Evolutionary conservation across 495 filamentous ascomycete genomes (phyloP), one percentile per base, ranked within the genome.

Genomic region (Aspergillus indologenus): DNA sequence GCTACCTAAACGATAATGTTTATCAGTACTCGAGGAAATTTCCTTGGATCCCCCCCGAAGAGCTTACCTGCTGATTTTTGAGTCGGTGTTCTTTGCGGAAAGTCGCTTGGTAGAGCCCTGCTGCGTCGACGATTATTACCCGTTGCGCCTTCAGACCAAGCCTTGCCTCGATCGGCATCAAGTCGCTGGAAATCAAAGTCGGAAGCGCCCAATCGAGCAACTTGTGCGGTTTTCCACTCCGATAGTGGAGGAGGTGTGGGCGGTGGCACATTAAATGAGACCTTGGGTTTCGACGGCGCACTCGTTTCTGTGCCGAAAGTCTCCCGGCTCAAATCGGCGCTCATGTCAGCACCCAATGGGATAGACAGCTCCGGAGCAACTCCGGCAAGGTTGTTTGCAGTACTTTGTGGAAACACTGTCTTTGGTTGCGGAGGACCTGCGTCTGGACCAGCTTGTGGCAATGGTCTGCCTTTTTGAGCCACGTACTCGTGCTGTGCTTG

Each of bases 181-280:
- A 75, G 29, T 47, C 66, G 56, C 52, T 78, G 75, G 62, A 78
- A 74, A 29, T 79, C 77, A 52, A 78, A 77, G 53, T 80, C 74
- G 3, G 71, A 62, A 8, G 63, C 54, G 8, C 58, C 62, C 1
- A 80, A 67, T 21, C 67, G 71, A 50, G 68, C 74, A 21, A 70
- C 54, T 5, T 68, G 69, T 18, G 75, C 73, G 51, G 69, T 71
- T 45, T 67, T 75, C 77, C 77, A 80, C 49, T 80, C 77, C 4
- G 68, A 74, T 22, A 78, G 63, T 1, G 76, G 76, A 19, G 76
- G 77, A 3, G 77, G 76, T 26, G 75, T 79, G 19, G 76, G 76
- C n/a, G 76, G 76, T 42, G 77, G 77, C 17, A 79, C 68, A 59
- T 80, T 65, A 59, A 80, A 80, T 1, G 77, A 80, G 3, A 80